Percentiles rank a stretch among this genome's conserved stretches.
phyloP scores from a whole-genome alignment of 2,329 filamentous ascomycete genomes.

The Trichoderma sp. region DNA sequence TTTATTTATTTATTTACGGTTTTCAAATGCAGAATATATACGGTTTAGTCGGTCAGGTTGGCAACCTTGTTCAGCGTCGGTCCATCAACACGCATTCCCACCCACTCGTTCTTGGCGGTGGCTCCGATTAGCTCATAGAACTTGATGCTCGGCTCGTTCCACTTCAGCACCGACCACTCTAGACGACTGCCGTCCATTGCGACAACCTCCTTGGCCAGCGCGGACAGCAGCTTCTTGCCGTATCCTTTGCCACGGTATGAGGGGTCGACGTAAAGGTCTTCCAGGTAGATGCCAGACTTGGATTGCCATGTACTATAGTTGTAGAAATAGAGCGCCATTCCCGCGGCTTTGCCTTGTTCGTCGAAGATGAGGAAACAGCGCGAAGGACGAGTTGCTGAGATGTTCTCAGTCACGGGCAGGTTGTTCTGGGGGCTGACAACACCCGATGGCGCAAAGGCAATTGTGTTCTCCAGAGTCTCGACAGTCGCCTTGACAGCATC shows the following conservation, averaged over 20 bases:
- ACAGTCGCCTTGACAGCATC: slow-evolving; percentile 75
- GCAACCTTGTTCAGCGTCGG: slow-evolving; percentile 62
- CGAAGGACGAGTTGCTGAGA: slow-evolving; percentile 59
- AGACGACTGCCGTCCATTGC: slow-evolving; percentile 70
- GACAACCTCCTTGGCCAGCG: slow-evolving; percentile 75
- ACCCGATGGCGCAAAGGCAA: slow-evolving; percentile 67
- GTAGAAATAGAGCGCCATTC: slow-evolving; percentile 90
- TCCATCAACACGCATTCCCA: slow-evolving; percentile 71
- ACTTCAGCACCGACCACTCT: slow-evolving; percentile 89
- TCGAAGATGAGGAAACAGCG: slow-evolving; percentile 69
- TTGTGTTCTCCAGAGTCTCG: slow-evolving; percentile 66
- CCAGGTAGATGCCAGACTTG: slow-evolving; percentile 85
- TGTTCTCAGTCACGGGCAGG: slow-evolving; percentile 50
- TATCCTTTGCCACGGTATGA: slow-evolving; percentile 72
- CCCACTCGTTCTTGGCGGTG: slow-evolving; percentile 65
- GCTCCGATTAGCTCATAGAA: slow-evolving; percentile 79
- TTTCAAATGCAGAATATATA: not conserved
- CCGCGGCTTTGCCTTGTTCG: slow-evolving; percentile 51
- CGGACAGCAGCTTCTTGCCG: slow-evolving; percentile 70
- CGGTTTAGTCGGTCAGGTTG: slow-evolving; percentile 33
- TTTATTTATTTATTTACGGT: not conserved
- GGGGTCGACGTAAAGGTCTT: slow-evolving; percentile 82
- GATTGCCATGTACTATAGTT: slow-evolving; percentile 94
- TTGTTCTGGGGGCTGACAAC: slow-evolving; percentile 40
- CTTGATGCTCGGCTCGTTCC: slow-evolving; percentile 85